phyloP scores from a whole-genome alignment of 805 yeast species.

The Candida sakaeoensis region DNA sequence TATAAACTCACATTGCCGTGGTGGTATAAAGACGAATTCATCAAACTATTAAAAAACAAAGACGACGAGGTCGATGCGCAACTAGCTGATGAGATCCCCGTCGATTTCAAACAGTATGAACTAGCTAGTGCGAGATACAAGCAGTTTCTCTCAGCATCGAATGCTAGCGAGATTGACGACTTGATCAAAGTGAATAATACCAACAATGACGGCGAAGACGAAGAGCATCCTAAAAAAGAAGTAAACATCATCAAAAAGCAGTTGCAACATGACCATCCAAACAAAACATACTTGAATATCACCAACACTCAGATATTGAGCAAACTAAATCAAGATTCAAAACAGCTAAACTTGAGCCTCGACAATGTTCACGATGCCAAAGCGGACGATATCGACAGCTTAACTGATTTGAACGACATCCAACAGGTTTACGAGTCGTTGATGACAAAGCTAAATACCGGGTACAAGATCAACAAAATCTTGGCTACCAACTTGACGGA shows the following conservation, averaged over 20 bases:
- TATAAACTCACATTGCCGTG: conserved; percentile 36
- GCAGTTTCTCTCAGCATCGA: conserved; percentile 10
- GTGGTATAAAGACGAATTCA: conserved; percentile 36
- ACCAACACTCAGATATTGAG: conserved; percentile 5
- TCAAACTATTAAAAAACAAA: conserved; percentile 18
- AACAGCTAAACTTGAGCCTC: conserved; percentile 5
- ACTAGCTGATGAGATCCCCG: conserved; percentile 22
- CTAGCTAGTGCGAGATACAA: conserved; percentile 33
- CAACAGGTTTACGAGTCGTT: conserved; percentile 24
- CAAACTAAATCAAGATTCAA: conserved; percentile 7
- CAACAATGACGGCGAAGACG: conserved; percentile 7
- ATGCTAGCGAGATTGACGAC: conserved; percentile 6
- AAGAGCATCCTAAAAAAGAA: too few species aligned
- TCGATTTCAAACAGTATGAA: conserved; percentile 30
- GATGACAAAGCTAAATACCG: conserved; percentile 32
- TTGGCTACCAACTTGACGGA: conserved; percentile 26
- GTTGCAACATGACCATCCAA: conserved; percentile 8
- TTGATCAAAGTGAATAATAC: conserved; percentile 4
- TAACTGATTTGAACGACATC: conserved; percentile 15
- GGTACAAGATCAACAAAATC: conserved; percentile 34
- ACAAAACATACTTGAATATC: background rate
- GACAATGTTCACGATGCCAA: conserved; percentile 3
- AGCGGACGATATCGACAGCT: conserved; percentile 16
- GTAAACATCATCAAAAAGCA: conserved; percentile 11
- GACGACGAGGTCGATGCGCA: conserved; percentile 12